Conservation (phyloP, 1,284 basidiomycete species). For the Moesziomyces parantarcticus region DNA sequence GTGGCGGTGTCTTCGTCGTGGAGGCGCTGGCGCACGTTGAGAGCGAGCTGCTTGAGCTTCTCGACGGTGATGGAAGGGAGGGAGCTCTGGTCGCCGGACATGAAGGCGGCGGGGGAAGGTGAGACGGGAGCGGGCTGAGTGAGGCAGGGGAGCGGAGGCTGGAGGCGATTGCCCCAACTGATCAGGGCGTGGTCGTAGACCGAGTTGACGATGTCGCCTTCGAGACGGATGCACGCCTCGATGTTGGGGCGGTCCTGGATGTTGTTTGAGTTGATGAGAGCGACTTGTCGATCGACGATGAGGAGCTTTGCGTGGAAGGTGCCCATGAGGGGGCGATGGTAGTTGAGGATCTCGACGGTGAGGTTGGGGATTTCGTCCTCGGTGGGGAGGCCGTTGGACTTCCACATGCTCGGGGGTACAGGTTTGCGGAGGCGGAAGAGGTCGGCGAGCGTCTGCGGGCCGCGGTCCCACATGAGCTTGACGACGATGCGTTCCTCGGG, state of each 20-base stretch:
- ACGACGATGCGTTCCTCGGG: constrained; percentile 58
- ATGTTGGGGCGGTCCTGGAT: constrained; percentile 73
- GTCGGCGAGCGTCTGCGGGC: constrained; percentile 62
- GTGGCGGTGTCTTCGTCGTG: constrained; percentile 59
- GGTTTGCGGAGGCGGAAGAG: constrained; percentile 63
- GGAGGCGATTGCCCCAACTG: constrained; percentile 74
- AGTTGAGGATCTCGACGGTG: constrained; percentile 65
- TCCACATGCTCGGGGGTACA: constrained; percentile 60
- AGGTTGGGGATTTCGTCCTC: constrained; percentile 58
- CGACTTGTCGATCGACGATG: constrained; percentile 79
- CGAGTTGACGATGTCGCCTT: constrained; percentile 78
- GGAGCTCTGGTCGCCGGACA: constrained; percentile 38
- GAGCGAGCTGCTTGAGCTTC: constrained; percentile 45
- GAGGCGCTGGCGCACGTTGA: constrained; percentile 47
- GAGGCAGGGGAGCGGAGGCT: constrained; percentile 74
- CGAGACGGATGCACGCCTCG: constrained; percentile 68
- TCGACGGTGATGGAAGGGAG: constrained; percentile 48
- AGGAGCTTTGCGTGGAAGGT: constrained; percentile 84
- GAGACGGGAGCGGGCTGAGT: constrained; percentile 63
- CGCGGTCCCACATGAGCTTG: constrained; percentile 67
- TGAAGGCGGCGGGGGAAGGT: constrained; percentile 48
- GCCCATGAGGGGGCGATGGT: constrained; percentile 69
- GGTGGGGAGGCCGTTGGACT: constrained; percentile 61
- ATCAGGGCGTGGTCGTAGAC: constrained; percentile 80
- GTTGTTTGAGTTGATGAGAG: constrained; percentile 79